A percentile compares a stretch with the other conserved stretches of the same genome.
Conservation (phyloP, 2,329 filamentous ascomycete species). For the Diaporthe velutina region DNA sequence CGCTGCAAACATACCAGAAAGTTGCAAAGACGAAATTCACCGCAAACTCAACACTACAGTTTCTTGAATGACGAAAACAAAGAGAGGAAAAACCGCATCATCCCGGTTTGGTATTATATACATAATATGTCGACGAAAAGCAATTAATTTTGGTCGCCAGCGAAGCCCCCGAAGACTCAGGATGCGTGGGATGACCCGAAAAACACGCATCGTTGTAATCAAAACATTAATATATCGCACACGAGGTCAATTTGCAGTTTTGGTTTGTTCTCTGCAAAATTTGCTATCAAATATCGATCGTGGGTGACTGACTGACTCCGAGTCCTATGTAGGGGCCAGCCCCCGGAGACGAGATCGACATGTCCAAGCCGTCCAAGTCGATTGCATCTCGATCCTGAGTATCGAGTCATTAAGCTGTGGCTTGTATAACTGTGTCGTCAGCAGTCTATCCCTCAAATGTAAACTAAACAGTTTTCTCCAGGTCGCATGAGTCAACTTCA, state of each 20-base stretch:
- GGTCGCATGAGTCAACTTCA: conserved; percentile 1
- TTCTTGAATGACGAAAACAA: too few species aligned
- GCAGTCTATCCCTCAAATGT: not conserved
- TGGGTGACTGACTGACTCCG: not conserved
- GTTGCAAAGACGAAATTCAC: too few species aligned
- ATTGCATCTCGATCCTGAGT: not conserved
- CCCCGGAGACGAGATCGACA: not conserved
- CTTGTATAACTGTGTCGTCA: not conserved
- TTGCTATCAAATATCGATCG: not conserved
- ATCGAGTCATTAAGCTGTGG: not conserved
- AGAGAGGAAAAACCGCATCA: too few species aligned
- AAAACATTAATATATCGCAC: not conserved
- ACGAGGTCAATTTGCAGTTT: not conserved
- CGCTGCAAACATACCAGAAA: too few species aligned
- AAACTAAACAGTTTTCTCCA: not conserved
- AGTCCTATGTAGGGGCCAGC: not conserved
- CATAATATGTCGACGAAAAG: not conserved
- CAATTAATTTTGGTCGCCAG: not conserved
- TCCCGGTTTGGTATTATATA: too few species aligned
- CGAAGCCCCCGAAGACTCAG: too few species aligned
- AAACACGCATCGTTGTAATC: not conserved
- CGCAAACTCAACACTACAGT: too few species aligned
- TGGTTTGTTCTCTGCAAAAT: not conserved
- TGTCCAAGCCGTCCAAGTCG: not conserved
- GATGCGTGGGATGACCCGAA: not conserved